Evolutionary conservation across 306 rosid genomes (phyloP).

Genomic region (Mimosa pudica): DNA sequence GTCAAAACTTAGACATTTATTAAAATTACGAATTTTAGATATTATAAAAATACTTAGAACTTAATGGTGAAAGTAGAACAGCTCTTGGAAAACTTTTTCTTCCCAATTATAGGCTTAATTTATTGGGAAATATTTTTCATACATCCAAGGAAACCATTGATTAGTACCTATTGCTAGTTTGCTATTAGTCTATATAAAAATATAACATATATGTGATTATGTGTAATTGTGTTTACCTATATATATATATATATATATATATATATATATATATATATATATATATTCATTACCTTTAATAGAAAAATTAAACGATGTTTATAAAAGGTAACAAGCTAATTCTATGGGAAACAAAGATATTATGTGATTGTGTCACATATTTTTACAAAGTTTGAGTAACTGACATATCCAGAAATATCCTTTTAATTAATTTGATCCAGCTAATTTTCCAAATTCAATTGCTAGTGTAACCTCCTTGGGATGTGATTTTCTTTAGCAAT

Average conservation of each 20-base stretch:
- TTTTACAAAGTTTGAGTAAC: neutral
- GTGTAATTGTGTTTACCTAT: neutral
- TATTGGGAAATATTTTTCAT: neutral
- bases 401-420: neutral
- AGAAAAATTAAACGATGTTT: neutral
- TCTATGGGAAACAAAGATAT: neutral
- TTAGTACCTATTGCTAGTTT: neutral
- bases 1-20: too few relatives aligned
- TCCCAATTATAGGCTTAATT: neutral
- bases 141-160: neutral
- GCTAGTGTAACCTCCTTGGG: neutral
- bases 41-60: too few relatives aligned
- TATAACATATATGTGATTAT: neutral
- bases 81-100: neutral
- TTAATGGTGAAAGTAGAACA: neutral
- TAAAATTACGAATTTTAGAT: too few relatives aligned
- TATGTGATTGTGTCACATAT: neutral
- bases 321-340: neutral
- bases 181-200: neutral
- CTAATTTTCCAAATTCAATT: neutral
- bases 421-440: neutral
- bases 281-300: neutral
- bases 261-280: neutral
- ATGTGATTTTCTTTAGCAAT: neutral
- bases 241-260: neutral